Evolutionary conservation across 345 rosid species (phyloP).

Genomic region (Psidium friedrichsthalianum): DNA sequence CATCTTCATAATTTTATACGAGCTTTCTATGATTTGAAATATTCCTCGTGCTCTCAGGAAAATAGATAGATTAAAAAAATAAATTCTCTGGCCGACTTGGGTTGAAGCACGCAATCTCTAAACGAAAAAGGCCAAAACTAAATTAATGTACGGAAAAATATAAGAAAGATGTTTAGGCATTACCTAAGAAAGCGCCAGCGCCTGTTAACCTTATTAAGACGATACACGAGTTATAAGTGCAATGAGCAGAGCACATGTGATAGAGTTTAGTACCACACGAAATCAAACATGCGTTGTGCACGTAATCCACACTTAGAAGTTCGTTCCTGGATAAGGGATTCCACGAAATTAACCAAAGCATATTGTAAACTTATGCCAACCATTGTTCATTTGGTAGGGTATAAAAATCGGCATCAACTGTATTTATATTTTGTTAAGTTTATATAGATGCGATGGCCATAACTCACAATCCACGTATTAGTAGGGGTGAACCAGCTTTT

Average conservation of each 20-base stretch:
- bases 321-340: background rate
- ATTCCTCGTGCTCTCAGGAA: background rate
- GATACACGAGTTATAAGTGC: background rate
- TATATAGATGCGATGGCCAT: background rate
- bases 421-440: background rate
- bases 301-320: background rate
- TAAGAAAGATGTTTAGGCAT: background rate
- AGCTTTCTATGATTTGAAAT: background rate
- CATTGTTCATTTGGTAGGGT: background rate
- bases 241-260: background rate
- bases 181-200: background rate
- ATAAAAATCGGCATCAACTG: background rate
- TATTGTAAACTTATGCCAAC: background rate
- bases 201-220: background rate
- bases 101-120: background rate
- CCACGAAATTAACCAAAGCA: background rate
- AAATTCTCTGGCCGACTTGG: background rate
- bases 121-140: background rate
- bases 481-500: background rate
- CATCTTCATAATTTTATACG: background rate
- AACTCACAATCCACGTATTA: background rate
- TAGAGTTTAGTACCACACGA: background rate
- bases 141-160: background rate
- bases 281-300: background rate
- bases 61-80: background rate